Conservation (phyloP, 1,139 yeast species). For the Magnusiomyces fungicola region DNA sequence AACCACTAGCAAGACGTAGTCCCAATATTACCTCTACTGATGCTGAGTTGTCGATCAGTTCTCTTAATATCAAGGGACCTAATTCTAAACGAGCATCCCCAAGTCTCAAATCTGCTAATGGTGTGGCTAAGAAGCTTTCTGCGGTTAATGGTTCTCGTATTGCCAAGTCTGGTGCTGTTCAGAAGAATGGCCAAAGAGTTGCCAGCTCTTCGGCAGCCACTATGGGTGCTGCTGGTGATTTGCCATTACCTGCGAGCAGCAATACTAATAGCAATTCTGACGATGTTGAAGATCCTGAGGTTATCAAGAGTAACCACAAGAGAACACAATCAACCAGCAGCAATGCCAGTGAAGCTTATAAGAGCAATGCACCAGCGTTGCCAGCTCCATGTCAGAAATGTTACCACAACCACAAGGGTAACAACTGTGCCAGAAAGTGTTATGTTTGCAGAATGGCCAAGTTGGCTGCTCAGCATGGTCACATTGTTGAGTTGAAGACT, state of each 20-base stretch:
- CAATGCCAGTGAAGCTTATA: not conserved
- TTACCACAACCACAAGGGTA: constrained; percentile 7
- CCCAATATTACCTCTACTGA: not conserved
- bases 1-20: not conserved
- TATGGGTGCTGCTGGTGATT: not conserved
- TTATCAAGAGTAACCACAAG: not conserved
- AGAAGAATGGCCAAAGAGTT: not conserved
- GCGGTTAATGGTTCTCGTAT: not conserved
- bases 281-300: too few species aligned
- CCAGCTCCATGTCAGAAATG: constrained; percentile 3
- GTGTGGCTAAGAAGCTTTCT: not conserved
- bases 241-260: not conserved
- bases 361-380: not conserved
- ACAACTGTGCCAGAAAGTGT: constrained; percentile 6
- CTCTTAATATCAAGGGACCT: not conserved
- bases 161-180: not conserved
- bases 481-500: constrained; percentile 1
- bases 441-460: constrained; percentile 7
- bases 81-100: not conserved
- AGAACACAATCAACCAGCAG: not conserved
- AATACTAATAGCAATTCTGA: too few species aligned
- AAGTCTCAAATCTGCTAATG: not conserved
- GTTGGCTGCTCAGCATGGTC: constrained; percentile 6
- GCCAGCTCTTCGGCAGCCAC: not conserved
- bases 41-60: not conserved